These are phyloP conservation scores for Zasmidium citrigriseum DNA, from an alignment of 2,329 filamentous ascomycete species.

Conservation along the genomic window DNA sequence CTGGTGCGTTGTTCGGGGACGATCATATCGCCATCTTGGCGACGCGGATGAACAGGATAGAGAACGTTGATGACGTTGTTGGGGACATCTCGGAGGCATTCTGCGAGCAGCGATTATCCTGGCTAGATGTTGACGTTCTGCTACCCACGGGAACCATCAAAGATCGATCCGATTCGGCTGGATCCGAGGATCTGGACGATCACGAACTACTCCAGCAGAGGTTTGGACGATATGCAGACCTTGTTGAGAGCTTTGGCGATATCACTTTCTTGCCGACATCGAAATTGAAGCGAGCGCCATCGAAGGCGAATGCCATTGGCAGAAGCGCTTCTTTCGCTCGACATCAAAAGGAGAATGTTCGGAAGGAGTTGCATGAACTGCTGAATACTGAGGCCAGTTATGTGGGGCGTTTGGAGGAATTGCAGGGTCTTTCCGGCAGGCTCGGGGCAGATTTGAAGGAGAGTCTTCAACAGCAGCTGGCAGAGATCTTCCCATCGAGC, in stretches of 20 bases:
- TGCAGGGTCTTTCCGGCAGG: slow-evolving; percentile 78
- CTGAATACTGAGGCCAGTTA: slow-evolving; percentile 94
- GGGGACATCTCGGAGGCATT: slow-evolving; percentile 73
- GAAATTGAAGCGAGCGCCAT: slow-evolving; percentile 80
- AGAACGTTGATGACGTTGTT: slow-evolving; percentile 73
- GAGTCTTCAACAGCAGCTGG: slow-evolving; percentile 54
- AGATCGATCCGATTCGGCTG: slow-evolving; percentile 26
- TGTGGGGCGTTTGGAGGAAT: slow-evolving; percentile 66
- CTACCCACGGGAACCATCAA: slow-evolving; percentile 74
- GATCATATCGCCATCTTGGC: slow-evolving; percentile 91
- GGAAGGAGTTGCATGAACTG: slow-evolving; percentile 86
- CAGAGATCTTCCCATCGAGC: slow-evolving; percentile 77
- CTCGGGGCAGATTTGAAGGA: slow-evolving; percentile 76
- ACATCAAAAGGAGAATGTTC: slow-evolving; percentile 79
- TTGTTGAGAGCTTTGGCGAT: slow-evolving; percentile 79
- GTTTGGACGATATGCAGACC: slow-evolving; percentile 74
- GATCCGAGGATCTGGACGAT: slow-evolving; percentile 31
- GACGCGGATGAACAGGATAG: slow-evolving; percentile 78
- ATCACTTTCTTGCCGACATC: slow-evolving; percentile 85
- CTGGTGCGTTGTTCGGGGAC: slow-evolving; percentile 76
- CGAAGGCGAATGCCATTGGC: slow-evolving; percentile 78
- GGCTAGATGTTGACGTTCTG: slow-evolving; percentile 85
- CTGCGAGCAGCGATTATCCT: slow-evolving; percentile 77
- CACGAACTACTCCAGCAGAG: slow-evolving; percentile 55
- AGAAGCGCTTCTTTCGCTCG: slow-evolving; percentile 75